Evolutionary conservation across 495 filamentous ascomycete genomes (phyloP), one percentile per base, ranked within the genome.

Genomic region (Aspergillus biplanus): DNA sequence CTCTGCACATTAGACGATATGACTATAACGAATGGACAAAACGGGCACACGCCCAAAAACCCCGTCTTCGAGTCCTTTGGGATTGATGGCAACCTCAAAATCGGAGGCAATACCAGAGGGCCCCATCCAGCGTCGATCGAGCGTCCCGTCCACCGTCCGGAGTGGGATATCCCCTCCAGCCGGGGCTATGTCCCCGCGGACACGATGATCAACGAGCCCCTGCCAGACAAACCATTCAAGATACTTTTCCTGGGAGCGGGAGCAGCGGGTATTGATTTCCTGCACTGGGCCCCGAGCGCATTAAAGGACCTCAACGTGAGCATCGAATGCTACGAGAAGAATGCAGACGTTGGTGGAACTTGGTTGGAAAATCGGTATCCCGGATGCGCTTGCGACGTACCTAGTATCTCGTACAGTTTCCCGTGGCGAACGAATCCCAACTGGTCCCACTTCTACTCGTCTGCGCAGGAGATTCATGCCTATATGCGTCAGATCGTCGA

Each of bases 281-380:
- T 65, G 7, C 63, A 65, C 46, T 33, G 50, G 16, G 63, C 63
- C 2, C 46, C 58, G 9, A 3, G 31, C 7, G 58, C 52, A 9
- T 15, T 65, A 12, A 35, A 37, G 4, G 58, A 37, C 5, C 58
- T 65, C 13, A 56, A 49, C 33, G 53, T 65, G 1, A 44, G 60
- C 12, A 58, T 65, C 12, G 54, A 50, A 4, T 63, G 42, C 33
- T 65, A 61, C 21, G 66, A 66, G 5, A 68, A 65, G 49, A 65
- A 68, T 18, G 31, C 44, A 1, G 63, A 65, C 34, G 39, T 69
- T n/a, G 66, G 66, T 2, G 66, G 66, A 4, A 69, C 66, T 7
- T 69, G 86, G 86, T 83, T 80, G 52, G 85, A 86, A 70, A 88
- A 89, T 58, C 76, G 78, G 49, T 89, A 89, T 68, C 83, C 85